phyloP scores from a whole-genome alignment of 106 monocot genomes.

The Narthecium ossifragum region DNA sequence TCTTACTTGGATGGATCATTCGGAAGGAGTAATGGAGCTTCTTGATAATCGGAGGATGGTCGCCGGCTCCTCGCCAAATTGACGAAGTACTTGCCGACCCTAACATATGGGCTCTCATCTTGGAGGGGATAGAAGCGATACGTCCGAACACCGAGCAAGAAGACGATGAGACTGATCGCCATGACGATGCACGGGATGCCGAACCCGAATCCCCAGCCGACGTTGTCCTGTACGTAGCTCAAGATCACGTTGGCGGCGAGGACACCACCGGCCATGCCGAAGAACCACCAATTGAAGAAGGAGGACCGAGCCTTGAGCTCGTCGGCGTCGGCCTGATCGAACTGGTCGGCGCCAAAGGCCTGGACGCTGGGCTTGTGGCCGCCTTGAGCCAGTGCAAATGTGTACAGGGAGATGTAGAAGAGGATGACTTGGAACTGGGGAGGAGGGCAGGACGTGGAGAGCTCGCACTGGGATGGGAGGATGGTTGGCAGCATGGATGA shows the following conservation, averaged over 20 bases:
- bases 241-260: neutral
- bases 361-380: constrained; percentile 34
- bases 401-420: constrained; percentile 29
- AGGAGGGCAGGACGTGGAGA: constrained; percentile 9
- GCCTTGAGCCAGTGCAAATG: constrained; percentile 27
- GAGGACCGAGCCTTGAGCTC: constrained; percentile 17
- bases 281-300: constrained; percentile 49
- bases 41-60: constrained; percentile 3
- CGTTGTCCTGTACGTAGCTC: constrained; percentile 20
- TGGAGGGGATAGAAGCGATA: constrained; percentile 15
- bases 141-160: constrained; percentile 12
- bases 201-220: constrained; percentile 31
- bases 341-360: constrained; percentile 41
- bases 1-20: no score
- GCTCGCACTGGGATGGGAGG: no score
- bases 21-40: no score
- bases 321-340: constrained; percentile 20
- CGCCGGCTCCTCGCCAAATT: neutral
- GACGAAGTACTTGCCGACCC: neutral
- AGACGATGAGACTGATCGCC: constrained; percentile 19
- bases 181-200: constrained; percentile 15
- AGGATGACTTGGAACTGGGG: constrained; percentile 9
- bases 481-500: constrained; percentile 5
- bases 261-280: constrained; percentile 11
- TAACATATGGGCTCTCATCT: neutral